These are phyloP conservation scores for Pseudozyma sp. DNA, from an alignment of 1,284 basidiomycete genomes.

Conservation along the genomic window DNA sequence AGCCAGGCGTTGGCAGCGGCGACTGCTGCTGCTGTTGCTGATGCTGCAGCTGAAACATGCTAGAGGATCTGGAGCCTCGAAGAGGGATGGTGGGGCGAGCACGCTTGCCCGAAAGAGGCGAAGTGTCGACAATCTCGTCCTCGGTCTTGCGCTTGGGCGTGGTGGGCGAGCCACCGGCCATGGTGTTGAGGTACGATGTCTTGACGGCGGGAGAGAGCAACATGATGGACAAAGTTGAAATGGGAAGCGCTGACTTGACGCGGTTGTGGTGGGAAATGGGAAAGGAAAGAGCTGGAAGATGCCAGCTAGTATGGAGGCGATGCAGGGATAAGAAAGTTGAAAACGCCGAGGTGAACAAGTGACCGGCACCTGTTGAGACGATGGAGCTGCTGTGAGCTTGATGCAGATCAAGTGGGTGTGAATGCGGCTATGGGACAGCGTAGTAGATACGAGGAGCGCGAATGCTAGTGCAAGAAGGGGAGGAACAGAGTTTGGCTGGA, in stretches of 20 bases:
- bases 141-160: conserved; percentile 42
- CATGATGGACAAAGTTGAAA: conserved; percentile 12
- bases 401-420: no score
- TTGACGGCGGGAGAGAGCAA: conserved; percentile 52
- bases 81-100: conserved; percentile 41
- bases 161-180: conserved; percentile 39
- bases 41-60: conserved; percentile 22
- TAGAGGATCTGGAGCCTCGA: conserved; percentile 29
- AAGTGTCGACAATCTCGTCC: conserved; percentile 34
- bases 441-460: neutral
- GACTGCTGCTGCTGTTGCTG: conserved; percentile 12
- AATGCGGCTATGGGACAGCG: neutral
- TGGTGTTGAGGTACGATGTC: conserved; percentile 50
- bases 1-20: conserved; percentile 7
- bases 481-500: neutral
- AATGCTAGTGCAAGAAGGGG: neutral
- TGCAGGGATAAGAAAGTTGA: neutral
- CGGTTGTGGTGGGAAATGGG: neutral
- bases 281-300: neutral
- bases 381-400: neutral
- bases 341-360: conserved; percentile 6
- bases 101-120: conserved; percentile 42
- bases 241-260: neutral
- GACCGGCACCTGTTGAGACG: conserved; percentile 19
- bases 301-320: neutral